Percentiles rank a stretch among this genome's conserved stretches.
phyloP scores from a whole-genome alignment of 768 basidiomycete species.

The Astraeus odoratus region DNA sequence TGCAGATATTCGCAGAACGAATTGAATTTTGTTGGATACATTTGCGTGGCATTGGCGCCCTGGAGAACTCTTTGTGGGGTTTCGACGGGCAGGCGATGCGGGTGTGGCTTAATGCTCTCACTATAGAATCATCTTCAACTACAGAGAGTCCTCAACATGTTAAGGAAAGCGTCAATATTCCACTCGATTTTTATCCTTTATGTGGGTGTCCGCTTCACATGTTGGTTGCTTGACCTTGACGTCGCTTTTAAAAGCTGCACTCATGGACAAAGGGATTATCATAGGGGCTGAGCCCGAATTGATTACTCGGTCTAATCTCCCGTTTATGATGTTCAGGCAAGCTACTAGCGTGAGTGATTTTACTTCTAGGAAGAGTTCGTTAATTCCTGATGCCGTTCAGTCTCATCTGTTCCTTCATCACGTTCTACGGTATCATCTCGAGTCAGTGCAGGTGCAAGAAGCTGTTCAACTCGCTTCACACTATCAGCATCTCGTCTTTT shows the following conservation, averaged over 20 bases:
- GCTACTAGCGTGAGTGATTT: slow-evolving; percentile 67
- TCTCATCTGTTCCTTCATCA: slow-evolving; percentile 93
- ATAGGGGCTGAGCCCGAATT: slow-evolving; percentile 92
- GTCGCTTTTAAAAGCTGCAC: slow-evolving; percentile 60
- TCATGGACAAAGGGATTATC: slow-evolving; percentile 99
- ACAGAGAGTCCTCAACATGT: slow-evolving; percentile 44
- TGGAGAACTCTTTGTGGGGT: slow-evolving; percentile 97
- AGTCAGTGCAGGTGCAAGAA: slow-evolving; percentile 52
- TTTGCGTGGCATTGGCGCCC: slow-evolving; percentile 81
- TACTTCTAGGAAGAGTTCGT: neutral
- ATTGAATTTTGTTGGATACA: slow-evolving; percentile 99
- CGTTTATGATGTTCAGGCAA: slow-evolving; percentile 89
- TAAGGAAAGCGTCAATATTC: slow-evolving; percentile 90
- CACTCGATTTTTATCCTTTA: slow-evolving; percentile 90
- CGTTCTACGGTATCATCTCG: slow-evolving; percentile 77
- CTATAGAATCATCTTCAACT: slow-evolving; percentile 61
- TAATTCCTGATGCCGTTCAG: slow-evolving; percentile 32
- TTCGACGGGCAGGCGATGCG: slow-evolving; percentile 87
- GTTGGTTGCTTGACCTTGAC: slow-evolving; percentile 1
- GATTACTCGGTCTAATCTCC: slow-evolving; percentile 62
- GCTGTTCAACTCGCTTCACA: slow-evolving; percentile 82
- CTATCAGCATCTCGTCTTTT: slow-evolving; percentile 86
- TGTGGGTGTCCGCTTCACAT: slow-evolving; percentile 46
- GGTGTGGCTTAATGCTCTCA: slow-evolving; percentile 93
- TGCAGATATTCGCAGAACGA: slow-evolving; percentile 94